phyloP scores from a whole-genome alignment of 176 grass and related monocot genomes.

The Hordeum vulgare region DNA sequence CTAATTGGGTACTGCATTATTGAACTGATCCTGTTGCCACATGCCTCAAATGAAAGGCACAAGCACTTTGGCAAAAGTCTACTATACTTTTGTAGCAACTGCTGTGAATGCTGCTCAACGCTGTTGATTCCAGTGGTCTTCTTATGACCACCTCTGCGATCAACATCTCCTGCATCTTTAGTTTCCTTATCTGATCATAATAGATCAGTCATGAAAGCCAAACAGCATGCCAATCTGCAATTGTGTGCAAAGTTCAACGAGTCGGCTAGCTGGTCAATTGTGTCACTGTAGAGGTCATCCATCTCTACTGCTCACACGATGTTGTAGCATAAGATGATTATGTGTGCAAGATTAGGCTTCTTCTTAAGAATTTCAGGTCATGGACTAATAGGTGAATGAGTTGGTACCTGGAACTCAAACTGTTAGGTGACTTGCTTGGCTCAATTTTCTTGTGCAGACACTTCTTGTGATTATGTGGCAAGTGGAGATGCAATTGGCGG shows the following conservation, averaged over 20 bases:
- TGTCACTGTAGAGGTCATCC: constrained; percentile 14
- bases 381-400: not conserved
- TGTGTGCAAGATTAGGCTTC: not conserved
- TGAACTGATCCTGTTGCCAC: constrained; percentile 23
- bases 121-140: not conserved
- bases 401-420: not conserved
- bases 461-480: not conserved
- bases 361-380: constrained; percentile 2
- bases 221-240: not conserved
- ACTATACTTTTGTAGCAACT: not conserved
- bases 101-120: not conserved
- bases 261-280: not conserved
- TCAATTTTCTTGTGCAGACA: not conserved
- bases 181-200: not conserved
- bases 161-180: not conserved
- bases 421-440: constrained; percentile 1
- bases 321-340: constrained; percentile 4
- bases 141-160: not conserved
- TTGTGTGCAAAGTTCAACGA: not conserved
- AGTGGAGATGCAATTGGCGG: not conserved
- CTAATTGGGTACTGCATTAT: constrained; percentile 27
- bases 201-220: not conserved
- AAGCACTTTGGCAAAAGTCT: not conserved
- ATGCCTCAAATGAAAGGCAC: constrained; percentile 20
- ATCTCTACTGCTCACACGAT: not conserved